Percentiles rank a stretch among this genome's conserved stretches.
phyloP scores from a whole-genome alignment of 305 asterid species.

The Salvia sclarea region DNA sequence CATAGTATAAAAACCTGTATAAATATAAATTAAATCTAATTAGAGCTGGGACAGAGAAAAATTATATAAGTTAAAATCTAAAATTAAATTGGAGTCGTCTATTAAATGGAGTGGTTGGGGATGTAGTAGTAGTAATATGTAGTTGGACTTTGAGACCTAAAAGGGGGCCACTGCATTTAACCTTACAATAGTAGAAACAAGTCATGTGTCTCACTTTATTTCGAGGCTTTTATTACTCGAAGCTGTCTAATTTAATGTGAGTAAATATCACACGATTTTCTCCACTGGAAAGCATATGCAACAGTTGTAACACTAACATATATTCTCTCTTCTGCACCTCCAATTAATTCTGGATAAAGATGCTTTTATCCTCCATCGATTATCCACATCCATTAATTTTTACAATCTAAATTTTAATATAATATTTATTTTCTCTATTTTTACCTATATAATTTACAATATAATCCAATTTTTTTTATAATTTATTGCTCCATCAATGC shows the following conservation, averaged over 20 bases:
- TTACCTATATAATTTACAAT: too few relatives aligned
- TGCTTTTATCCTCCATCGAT: neutral
- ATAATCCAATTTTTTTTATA: too few relatives aligned
- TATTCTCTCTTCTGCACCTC: neutral
- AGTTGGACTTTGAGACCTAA: conserved; percentile 20
- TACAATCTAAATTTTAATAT: too few relatives aligned
- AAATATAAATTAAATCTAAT: too few relatives aligned
- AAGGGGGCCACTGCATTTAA: conserved; percentile 51
- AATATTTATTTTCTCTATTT: too few relatives aligned
- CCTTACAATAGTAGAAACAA: conserved; percentile 29
- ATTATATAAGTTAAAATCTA: too few relatives aligned
- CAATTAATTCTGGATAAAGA: neutral
- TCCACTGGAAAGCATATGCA: conserved; percentile 25
- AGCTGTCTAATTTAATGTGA: conserved; percentile 22
- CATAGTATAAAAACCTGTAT: too few relatives aligned
- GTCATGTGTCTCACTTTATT: conserved; percentile 29
- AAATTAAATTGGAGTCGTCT: neutral
- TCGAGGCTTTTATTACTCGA: conserved; percentile 37
- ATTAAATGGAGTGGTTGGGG: conserved; percentile 62
- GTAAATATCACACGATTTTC: neutral
- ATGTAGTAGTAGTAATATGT: conserved; percentile 28
- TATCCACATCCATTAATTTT: too few relatives aligned
- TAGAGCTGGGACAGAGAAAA: too few relatives aligned
- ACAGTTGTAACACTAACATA: conserved; percentile 29
- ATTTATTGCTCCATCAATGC: too few relatives aligned